phyloP scores from a whole-genome alignment of 2,329 filamentous ascomycete species.

The Trichoderma gracile region DNA sequence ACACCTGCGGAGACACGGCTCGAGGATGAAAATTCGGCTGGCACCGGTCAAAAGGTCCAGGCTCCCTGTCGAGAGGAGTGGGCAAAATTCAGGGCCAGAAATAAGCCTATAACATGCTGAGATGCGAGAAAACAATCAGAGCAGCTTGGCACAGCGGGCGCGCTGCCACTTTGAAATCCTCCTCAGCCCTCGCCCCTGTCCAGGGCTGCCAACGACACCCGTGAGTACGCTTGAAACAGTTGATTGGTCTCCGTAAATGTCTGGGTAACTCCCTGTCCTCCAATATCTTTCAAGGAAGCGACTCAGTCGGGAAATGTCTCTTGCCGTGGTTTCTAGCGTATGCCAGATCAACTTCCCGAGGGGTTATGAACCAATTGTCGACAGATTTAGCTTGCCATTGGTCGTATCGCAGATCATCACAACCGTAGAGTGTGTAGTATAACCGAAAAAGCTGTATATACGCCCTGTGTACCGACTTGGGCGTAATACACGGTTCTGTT shows the following conservation, averaged over 20 bases:
- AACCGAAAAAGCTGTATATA: not conserved
- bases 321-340: not conserved
- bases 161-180: not conserved
- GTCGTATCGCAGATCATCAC: not conserved
- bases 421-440: not conserved
- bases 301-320: not conserved
- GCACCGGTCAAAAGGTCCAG: not conserved
- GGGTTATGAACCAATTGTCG: not conserved
- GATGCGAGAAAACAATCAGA: not conserved
- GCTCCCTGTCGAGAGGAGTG: not conserved
- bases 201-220: not conserved
- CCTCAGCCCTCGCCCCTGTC: not conserved
- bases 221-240: too few relatives aligned
- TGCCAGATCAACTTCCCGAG: not conserved
- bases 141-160: not conserved
- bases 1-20: constrained; percentile 9
- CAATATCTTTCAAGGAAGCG: not conserved
- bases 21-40: not conserved
- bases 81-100: not conserved
- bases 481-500: not conserved
- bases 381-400: not conserved
- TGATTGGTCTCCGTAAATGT: too few relatives aligned
- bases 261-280: not conserved
- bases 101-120: not conserved
- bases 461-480: not conserved